phyloP scores from a whole-genome alignment of 2,329 filamentous ascomycete genomes.

The Pseudogymnoascus pannorum region DNA sequence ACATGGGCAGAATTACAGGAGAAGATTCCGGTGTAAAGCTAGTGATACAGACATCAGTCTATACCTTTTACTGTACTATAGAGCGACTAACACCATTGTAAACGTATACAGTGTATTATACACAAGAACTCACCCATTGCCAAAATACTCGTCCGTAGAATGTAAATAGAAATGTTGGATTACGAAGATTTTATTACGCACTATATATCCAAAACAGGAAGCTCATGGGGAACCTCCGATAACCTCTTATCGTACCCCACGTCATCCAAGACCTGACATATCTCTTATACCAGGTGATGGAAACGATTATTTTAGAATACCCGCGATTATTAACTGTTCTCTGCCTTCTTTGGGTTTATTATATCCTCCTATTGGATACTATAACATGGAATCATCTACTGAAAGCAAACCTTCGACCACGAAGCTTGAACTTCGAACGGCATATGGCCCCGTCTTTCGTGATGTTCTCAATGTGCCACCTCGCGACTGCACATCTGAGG shows the following conservation, averaged over 20 bases:
- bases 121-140: background rate
- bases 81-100: background rate
- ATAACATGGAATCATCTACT: slow-evolving; percentile 12
- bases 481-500: slow-evolving; percentile 32
- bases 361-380: background rate
- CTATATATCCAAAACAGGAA: background rate
- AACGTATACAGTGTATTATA: background rate
- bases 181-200: background rate
- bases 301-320: background rate
- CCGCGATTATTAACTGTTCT: background rate
- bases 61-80: background rate
- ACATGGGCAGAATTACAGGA: slow-evolving; percentile 47
- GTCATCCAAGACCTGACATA: background rate
- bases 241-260: background rate
- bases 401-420: slow-evolving; percentile 23
- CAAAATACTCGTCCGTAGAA: background rate
- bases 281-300: background rate
- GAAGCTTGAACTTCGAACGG: slow-evolving; percentile 38
- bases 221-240: background rate
- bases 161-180: background rate
- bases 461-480: slow-evolving; percentile 35
- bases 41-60: background rate
- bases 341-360: background rate
- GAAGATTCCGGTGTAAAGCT: slow-evolving; percentile 38
- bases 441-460: slow-evolving; percentile 38